phyloP scores from a whole-genome alignment of 108 stramenopile species.

The Epithemia pelagica region DNA sequence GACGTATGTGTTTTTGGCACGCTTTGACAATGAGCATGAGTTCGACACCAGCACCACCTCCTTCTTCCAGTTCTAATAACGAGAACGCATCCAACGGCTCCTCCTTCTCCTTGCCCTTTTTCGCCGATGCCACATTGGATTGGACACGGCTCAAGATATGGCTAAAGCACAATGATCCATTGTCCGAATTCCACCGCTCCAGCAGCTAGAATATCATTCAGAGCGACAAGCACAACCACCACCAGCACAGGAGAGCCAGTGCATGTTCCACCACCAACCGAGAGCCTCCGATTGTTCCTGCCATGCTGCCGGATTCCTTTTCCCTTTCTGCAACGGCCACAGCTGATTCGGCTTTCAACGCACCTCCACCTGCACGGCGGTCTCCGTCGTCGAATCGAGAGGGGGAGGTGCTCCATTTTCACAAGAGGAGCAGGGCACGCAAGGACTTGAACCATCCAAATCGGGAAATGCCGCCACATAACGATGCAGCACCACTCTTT shows the following conservation, averaged over 20 bases:
- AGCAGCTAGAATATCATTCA: constrained; percentile 3
- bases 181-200: constrained; percentile 1
- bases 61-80: no score
- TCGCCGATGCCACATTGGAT: constrained; percentile 64
- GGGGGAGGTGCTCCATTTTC: neutral
- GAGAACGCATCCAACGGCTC: constrained; percentile 9
- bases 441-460: neutral
- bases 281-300: no score
- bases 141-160: constrained; percentile 59
- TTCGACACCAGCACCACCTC: no score
- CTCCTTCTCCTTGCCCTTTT: no score
- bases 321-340: no score
- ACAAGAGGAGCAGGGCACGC: neutral
- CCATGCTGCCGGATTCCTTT: no score
- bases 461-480: neutral
- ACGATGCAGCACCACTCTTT: neutral
- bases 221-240: neutral
- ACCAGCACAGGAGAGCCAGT: no score
- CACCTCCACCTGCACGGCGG: neutral
- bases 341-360: no score
- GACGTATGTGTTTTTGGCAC: no score
- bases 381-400: neutral
- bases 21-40: no score
- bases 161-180: constrained; percentile 28
- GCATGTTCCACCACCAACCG: neutral